These are phyloP conservation scores for Miscanthus lutarioriparius DNA, from an alignment of 176 grass and related monocot genomes.

Conservation along the genomic window DNA sequence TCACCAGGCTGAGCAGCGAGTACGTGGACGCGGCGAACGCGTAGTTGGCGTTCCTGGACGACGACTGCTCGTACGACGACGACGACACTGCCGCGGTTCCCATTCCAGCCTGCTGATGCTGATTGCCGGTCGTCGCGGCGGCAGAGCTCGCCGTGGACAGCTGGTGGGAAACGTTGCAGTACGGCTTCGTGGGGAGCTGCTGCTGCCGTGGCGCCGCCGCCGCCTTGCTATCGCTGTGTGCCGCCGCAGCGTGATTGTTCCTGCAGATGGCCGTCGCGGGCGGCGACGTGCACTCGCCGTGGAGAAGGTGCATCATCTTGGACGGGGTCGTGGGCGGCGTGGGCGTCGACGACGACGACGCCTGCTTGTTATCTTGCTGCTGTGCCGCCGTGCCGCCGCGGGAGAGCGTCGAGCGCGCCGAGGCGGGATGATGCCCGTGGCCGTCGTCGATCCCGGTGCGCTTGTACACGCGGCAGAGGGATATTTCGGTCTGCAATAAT, in stretches of 20 bases:
- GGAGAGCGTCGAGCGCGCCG: conserved; percentile 41
- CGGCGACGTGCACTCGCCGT: conserved; percentile 58
- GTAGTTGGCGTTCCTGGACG: conserved; percentile 43
- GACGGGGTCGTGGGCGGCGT: conserved; percentile 49
- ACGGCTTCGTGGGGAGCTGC: conserved; percentile 20
- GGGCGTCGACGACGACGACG: conserved; percentile 48
- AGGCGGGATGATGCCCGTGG: conserved; percentile 19
- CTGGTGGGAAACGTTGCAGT: neutral
- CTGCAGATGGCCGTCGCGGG: neutral
- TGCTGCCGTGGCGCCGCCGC: neutral
- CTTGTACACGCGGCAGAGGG: conserved; percentile 91
- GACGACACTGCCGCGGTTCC: neutral
- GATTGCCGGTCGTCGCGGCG: neutral
- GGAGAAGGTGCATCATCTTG: conserved; percentile 49
- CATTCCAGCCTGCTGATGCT: conserved; percentile 37
- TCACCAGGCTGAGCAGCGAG: conserved; percentile 64
- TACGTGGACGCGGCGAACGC: conserved; percentile 56
- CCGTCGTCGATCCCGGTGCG: conserved; percentile 82
- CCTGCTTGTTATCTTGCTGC: conserved; percentile 47
- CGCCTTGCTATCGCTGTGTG: neutral
- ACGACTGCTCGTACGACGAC: conserved; percentile 33
- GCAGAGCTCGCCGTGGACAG: conserved; percentile 18
- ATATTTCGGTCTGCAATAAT: conserved; percentile 77
- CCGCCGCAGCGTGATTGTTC: neutral
- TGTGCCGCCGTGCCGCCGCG: neutral